A percentile compares a stretch with the other conserved stretches of the same genome.
phyloP scores from a whole-genome alignment of 805 yeast species.

The Lipomyces oligophaga region DNA sequence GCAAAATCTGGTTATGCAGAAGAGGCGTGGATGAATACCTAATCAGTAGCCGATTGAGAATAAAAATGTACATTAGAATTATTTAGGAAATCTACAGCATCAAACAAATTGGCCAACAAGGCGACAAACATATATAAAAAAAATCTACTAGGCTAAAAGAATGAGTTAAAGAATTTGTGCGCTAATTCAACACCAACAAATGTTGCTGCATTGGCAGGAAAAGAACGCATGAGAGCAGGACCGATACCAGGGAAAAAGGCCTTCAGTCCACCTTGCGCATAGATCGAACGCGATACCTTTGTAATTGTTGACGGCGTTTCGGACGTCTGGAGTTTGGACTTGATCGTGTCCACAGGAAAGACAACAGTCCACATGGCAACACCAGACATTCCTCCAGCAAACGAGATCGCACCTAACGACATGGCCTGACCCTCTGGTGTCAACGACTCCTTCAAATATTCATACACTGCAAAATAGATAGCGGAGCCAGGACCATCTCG shows the following conservation, averaged over 20 bases:
- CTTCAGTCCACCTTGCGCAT: conserved; percentile 71
- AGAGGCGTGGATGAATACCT: no score
- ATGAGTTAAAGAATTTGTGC: conserved; percentile 35
- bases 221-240: conserved; percentile 88
- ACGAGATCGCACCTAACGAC: conserved; percentile 68
- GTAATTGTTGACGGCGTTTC: conserved; percentile 51
- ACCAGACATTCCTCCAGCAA: conserved; percentile 96
- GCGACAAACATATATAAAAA: no score
- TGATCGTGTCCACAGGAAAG: conserved; percentile 94
- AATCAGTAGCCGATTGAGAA: no score
- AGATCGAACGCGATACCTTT: conserved; percentile 65
- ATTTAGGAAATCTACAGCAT: no score
- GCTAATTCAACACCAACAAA: conserved; percentile 92
- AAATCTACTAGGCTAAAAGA: conserved; percentile 3
- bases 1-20: no score
- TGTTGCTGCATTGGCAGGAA: conserved; percentile 99
- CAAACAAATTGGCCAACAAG: no score
- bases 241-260: conserved; percentile 98
- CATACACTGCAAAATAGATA: conserved; percentile 91
- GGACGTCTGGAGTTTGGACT: conserved; percentile 73
- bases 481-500: conserved; percentile 99
- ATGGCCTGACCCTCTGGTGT: conserved; percentile 49
- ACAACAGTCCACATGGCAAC: conserved; percentile 95
- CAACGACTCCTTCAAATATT: conserved; percentile 62
- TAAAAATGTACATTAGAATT: no score